A percentile compares a stretch with the other conserved stretches of the same genome.
phyloP scores from a whole-genome alignment of 257 asterid genomes.

The Nicotiana benthamiana region DNA sequence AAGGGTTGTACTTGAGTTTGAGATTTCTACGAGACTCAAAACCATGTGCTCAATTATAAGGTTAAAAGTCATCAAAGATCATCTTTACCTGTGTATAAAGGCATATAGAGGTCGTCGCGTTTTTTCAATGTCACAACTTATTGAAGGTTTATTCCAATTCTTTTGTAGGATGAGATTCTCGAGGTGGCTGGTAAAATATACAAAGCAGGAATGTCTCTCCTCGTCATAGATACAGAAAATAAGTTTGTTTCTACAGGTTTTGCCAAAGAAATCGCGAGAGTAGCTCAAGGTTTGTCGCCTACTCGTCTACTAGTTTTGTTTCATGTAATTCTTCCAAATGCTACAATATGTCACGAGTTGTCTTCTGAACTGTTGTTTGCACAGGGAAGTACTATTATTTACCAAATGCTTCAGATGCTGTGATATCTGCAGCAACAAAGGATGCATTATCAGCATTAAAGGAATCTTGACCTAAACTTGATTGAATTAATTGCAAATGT shows the following conservation, averaged over 20 bases:
- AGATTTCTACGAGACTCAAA: neutral
- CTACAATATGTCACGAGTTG: neutral
- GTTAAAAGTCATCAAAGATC: neutral
- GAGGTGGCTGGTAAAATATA: conserved; percentile 89
- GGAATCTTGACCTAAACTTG: conserved; percentile 34
- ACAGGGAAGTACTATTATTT: conserved; percentile 93
- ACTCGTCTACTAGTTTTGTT: neutral
- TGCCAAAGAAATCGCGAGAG: conserved; percentile 95
- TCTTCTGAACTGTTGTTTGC: neutral
- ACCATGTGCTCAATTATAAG: neutral
- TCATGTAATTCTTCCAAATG: neutral
- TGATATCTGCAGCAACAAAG: conserved; percentile 83
- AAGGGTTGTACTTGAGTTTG: neutral
- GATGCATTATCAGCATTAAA: conserved; percentile 83
- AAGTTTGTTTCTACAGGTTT: conserved; percentile 95
- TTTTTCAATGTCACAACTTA: neutral
- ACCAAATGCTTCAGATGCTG: conserved; percentile 97
- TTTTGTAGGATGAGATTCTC: conserved; percentile 76
- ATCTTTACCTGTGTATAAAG: neutral
- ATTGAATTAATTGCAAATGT: neutral
- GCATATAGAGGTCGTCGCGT: neutral
- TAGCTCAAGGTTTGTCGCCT: conserved; percentile 66
- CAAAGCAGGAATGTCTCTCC: conserved; percentile 70
- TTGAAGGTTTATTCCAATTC: neutral
- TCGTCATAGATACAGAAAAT: conserved; percentile 48